These are phyloP conservation scores for Cutaneotrichosporon sp. DNA, from an alignment of 1,284 basidiomycete genomes.

Conservation along the genomic window DNA sequence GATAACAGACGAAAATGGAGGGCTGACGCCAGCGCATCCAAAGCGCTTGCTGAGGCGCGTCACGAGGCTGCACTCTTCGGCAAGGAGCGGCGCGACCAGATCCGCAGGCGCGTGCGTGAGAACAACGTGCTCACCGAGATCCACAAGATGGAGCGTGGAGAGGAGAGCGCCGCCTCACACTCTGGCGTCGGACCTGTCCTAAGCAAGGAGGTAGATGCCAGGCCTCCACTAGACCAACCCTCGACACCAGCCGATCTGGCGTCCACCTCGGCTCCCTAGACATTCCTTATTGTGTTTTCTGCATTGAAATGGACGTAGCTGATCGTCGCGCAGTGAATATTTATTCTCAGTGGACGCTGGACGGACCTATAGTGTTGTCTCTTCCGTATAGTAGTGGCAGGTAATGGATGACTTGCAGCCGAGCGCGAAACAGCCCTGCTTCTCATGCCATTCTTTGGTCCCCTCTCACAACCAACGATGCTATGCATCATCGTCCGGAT, in stretches of 20 bases:
- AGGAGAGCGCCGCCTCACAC: conserved; percentile 7
- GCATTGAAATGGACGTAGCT: background rate
- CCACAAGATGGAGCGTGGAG: conserved; percentile 39
- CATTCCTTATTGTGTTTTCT: background rate
- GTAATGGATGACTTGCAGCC: too few relatives aligned
- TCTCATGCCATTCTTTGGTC: too few relatives aligned
- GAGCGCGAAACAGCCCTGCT: too few relatives aligned
- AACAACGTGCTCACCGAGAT: conserved; percentile 41
- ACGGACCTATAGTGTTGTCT: too few relatives aligned
- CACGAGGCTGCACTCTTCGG: conserved; percentile 48
- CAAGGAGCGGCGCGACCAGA: conserved; percentile 45
- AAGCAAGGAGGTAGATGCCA: background rate
- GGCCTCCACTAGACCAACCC: background rate
- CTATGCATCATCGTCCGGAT: background rate
- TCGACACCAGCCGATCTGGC: background rate
- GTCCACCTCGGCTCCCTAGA: background rate
- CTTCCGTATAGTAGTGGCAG: too few relatives aligned
- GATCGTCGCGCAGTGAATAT: background rate
- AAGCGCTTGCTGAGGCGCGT: conserved; percentile 46
- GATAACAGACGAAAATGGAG: background rate
- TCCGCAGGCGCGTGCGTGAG: conserved; percentile 45
- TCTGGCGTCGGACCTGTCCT: background rate
- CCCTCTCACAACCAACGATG: background rate
- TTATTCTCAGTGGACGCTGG: too few relatives aligned
- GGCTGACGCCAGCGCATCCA: conserved; percentile 41